Evolutionary conservation across 371 early-diverging fungal genomes (phyloP), one percentile per base, ranked within the genome.

Genomic region (Syncephalastrum monosporum): DNA sequence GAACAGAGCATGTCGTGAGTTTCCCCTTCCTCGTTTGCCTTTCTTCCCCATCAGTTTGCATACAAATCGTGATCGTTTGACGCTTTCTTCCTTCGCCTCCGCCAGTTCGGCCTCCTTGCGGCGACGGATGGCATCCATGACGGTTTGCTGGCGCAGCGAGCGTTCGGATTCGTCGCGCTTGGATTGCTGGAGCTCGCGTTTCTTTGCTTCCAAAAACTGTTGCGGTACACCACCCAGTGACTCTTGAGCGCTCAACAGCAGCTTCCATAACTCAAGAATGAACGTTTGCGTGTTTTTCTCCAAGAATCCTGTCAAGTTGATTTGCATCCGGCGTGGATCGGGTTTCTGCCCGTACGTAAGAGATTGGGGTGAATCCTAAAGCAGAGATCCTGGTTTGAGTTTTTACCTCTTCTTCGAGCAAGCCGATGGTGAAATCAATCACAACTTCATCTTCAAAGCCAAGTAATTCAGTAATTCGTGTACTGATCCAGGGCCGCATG

Each of bases 371-470:
- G 38, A 33, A 10, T 0, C 10, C 2, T 1, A 33, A 33, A 42
- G 10, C 1, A 12, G 6, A 1, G 38, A 17, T 42, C 15, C 14
- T 14, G 23, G 29, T n/a, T 21, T 25, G 27, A 19, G 57, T 5
- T 21, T 53, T 63, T 78, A 91, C 91, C 70, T 82, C 69, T 54
- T 83, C 83, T 60, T 95, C 92, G 42, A 97, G 77, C 68, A 93
- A 69, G 41, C 87, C 86, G 60, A 89, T 86, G 0, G 95, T 82
- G 67, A 87, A 93, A 50, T 94, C 92, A 46, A 91, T 79, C 3
- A 96, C 85, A 3, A 98, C 85, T 59, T 98, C 98, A 72, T 98
- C 98, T 55, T 98, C 98, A 43, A 95, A 74, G 2, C 95, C 95
- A 33, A 98, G 81, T 12, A 92, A 57, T 38, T 91, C 85, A 23